Evolutionary conservation across 1,284 basidiomycete genomes (phyloP), one percentile per base, ranked within the genome.

Genomic region (Cerrena zonata): DNA sequence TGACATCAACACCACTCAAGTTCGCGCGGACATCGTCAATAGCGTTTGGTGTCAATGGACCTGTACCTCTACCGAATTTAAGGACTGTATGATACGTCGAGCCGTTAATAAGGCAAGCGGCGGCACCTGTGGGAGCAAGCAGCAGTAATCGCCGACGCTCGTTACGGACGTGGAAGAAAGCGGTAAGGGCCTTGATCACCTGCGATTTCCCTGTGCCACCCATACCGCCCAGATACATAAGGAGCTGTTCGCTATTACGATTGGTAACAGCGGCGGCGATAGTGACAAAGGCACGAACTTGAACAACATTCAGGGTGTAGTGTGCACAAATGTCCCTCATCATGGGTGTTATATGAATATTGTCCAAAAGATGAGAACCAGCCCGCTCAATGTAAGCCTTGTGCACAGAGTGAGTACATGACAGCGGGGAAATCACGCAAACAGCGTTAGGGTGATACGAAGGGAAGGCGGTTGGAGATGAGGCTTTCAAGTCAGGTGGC

Each of bases 161-260:
- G 1, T 60, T 54, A 25, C 58, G 40, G 13, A 19, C 2, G 5
- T 48, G 38, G 51, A 74, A 69, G n/a, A 69, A 69, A 18, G 10
- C 0, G 12, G 55, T 60, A 0, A 71, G 18, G 0, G 70, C 68
- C 22, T 69, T 65, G 0, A 76, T 58, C 0, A 76, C 74, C 46
- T 67, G 69, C 5, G 69, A 66, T 58, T 77, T 75, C 2, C 73
- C 71, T 13, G 70, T 72, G 2, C 72, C 67, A 5, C 55, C 68
- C 65, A 69, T 68, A 0, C 30, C 30, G 7, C 30, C 15, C 7
- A 34, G 30, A 34, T 34, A 34, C 30, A 34, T 34, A 7, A 34
- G 53, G 1, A 71, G 48, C 19, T 60, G 67, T 2, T 60, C 52
- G 3, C 53, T 34, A 30, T 46, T 27, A 11, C 18, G 26, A 11